Evolutionary conservation across 352 stramenopile genomes (phyloP), one percentile per base, ranked within the genome.

Genomic region (Phytophthora ramorum): DNA sequence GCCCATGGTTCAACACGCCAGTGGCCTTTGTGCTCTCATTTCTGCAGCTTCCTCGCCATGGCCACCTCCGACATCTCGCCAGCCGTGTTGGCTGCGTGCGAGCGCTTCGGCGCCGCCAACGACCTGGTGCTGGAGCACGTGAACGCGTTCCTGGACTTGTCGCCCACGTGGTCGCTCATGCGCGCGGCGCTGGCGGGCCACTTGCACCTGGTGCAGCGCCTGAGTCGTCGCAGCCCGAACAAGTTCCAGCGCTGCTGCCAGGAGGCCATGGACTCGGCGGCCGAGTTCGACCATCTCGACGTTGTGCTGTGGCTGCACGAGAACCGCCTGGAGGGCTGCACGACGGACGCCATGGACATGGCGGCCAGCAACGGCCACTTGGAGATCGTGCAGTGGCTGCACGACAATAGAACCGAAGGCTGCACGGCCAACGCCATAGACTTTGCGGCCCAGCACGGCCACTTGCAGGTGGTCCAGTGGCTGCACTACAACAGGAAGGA

Each of bases 311-410:
- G 81, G 69, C 65, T 93, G 45, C 77, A 89, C 41, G 16, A 35
- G 3, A 63, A 89, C 58, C 65, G 82, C 0, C 8, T 32, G 2
- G 79, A 89, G 58, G 82, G 82, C 38, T 91, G 82, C 64, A 84
- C 75, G 22, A 89, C 75, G n/a, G 82, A 89, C 52, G 82, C 79
- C 0, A 89, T 91, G 78, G 78, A 89, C 51, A 81, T 89, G 73
- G 82, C 82, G 4, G 82, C 82, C 6, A 59, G 59, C 20, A 87
- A 87, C 52, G 82, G 82, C 9, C 79, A 91, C 47, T 40, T 89
- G 17, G 24, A 66, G 0, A 66, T 87, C 19, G 76, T 91, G 7
- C 62, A 88, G 52, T 93, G 82, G 82, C 68, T 93, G 12, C 84
- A 93, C n/a, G 43, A 35, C 4, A 58, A 91, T 45, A 72, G 80